Evolutionary conservation across 495 filamentous ascomycete species (phyloP).

Genomic region (Endocarpon pusillum): DNA sequence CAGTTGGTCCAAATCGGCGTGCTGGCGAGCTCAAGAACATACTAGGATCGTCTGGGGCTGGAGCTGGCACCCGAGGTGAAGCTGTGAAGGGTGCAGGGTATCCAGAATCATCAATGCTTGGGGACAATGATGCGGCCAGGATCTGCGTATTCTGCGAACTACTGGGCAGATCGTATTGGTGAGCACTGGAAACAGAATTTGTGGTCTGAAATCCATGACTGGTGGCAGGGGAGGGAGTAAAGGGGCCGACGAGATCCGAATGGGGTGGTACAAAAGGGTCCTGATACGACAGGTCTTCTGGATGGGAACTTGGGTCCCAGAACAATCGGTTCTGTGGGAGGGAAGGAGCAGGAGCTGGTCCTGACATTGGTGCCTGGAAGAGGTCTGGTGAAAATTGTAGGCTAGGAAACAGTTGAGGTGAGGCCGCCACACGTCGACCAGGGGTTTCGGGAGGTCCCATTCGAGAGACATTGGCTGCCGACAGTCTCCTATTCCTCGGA

Average conservation of each 20-base stretch:
- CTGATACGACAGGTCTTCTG: constrained; percentile 4
- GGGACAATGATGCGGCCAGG: constrained; percentile 19
- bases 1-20: constrained; percentile 25
- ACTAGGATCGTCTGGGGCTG: constrained; percentile 34
- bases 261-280: neutral
- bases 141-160: constrained; percentile 14
- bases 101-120: constrained; percentile 22
- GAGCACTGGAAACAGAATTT: constrained; percentile 25
- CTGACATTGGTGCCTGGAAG: constrained; percentile 53
- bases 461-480: constrained; percentile 11
- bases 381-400: constrained; percentile 46
- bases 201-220: constrained; percentile 16
- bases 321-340: constrained; percentile 51
- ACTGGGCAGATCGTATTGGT: constrained; percentile 25
- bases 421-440: constrained; percentile 25
- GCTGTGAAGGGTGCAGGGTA: constrained; percentile 32
- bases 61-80: constrained; percentile 23
- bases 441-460: constrained; percentile 23
- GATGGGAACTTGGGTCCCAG: constrained; percentile 55
- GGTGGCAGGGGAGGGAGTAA: constrained; percentile 7
- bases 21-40: constrained; percentile 38
- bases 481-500: constrained; percentile 11
- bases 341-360: constrained; percentile 49
- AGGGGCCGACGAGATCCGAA: constrained; percentile 3
- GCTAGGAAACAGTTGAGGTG: constrained; percentile 32